Conservation (phyloP, 208 protist species). For the Novymonas esmeraldas region DNA sequence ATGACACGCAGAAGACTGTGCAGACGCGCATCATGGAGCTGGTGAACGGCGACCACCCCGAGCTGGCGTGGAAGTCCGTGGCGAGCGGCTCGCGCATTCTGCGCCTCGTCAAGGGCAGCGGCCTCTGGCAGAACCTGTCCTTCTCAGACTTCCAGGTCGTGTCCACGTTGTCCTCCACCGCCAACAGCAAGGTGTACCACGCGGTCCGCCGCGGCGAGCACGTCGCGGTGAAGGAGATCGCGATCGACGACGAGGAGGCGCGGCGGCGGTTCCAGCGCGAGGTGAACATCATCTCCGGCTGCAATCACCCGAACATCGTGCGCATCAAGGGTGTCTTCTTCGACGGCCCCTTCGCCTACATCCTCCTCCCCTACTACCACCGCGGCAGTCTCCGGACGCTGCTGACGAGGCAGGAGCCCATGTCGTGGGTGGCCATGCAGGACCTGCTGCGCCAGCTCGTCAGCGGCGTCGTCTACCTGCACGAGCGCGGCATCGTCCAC, state of each 20-base stretch:
- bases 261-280: conserved; percentile 59
- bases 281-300: conserved; percentile 57
- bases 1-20: conserved; percentile 47
- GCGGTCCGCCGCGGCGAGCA: conserved; percentile 55
- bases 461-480: conserved; percentile 69
- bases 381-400: conserved; percentile 47
- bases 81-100: conserved; percentile 63
- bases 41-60: conserved; percentile 55
- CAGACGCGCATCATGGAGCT: conserved; percentile 64
- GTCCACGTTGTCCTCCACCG: conserved; percentile 52
- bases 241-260: conserved; percentile 51
- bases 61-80: conserved; percentile 75
- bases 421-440: conserved; percentile 55
- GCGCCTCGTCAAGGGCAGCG: conserved; percentile 67
- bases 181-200: conserved; percentile 81
- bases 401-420: conserved; percentile 40
- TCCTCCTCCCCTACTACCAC: conserved; percentile 62
- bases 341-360: conserved; percentile 72
- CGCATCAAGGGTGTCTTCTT: conserved; percentile 79
- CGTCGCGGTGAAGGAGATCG: conserved; percentile 69
- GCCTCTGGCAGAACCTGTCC: conserved; percentile 68
- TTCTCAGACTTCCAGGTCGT: conserved; percentile 70
- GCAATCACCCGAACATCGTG: conserved; percentile 71
- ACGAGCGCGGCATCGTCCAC: conserved; percentile 80
- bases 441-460: conserved; percentile 70